These are phyloP conservation scores for Pulveroboletus sp. DNA, from an alignment of 1,284 basidiomycete genomes.

Conservation along the genomic window DNA sequence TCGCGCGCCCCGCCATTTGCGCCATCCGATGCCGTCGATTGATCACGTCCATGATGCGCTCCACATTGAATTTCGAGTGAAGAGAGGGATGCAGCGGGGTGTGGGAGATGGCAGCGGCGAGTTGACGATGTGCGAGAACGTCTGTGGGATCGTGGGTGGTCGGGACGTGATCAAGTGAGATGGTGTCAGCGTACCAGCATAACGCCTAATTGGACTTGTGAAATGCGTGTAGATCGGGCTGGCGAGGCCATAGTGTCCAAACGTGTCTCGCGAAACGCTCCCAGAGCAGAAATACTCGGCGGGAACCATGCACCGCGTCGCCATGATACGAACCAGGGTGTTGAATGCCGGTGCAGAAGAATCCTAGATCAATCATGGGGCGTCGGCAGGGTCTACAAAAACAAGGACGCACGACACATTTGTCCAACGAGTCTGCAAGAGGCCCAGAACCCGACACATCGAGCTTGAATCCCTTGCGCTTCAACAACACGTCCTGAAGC, in stretches of 20 bases:
- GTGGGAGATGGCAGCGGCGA: constrained; percentile 88
- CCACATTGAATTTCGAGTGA: constrained; percentile 89
- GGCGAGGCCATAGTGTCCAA: constrained; percentile 96
- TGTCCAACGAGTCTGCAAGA: constrained; percentile 88
- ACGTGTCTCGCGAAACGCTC: constrained; percentile 88
- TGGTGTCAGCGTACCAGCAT: constrained; percentile 72
- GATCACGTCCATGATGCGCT: constrained; percentile 83
- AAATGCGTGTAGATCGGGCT: constrained; percentile 98
- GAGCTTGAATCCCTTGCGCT: constrained; percentile 82
- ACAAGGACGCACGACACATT: constrained; percentile 70
- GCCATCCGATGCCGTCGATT: constrained; percentile 95
- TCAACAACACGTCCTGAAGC: constrained; percentile 88
- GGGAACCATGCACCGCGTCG: constrained; percentile 96
- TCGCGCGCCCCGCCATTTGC: constrained; percentile 95
- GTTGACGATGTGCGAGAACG: constrained; percentile 92
- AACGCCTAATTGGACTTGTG: constrained; percentile 91
- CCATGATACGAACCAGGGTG: constrained; percentile 98
- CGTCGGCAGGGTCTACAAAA: not conserved
- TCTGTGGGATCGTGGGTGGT: constrained; percentile 46
- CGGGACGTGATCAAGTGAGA: no score
- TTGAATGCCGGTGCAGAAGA: constrained; percentile 87
- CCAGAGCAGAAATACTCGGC: constrained; percentile 99
- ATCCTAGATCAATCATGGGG: constrained; percentile 51
- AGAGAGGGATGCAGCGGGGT: constrained; percentile 82
- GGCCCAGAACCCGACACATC: constrained; percentile 93